Evolutionary conservation across 495 filamentous ascomycete genomes (phyloP), one percentile per base, ranked within the genome.

Genomic region (Tuber brumale): DNA sequence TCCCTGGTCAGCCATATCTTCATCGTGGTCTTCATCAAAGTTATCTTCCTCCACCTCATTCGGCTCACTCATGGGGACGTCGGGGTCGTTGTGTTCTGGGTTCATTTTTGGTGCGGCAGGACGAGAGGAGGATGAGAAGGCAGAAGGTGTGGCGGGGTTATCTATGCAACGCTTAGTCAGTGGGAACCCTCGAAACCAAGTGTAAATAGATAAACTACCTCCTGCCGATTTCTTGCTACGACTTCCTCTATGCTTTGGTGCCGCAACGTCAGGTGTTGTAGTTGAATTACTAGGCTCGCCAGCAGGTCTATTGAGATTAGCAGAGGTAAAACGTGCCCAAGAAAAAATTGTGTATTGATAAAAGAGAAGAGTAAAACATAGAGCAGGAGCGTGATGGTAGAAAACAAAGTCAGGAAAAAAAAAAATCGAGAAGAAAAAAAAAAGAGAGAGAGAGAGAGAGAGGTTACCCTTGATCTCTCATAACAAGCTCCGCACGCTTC

Each of bases 391-490:
- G 23, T 12, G 23, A 57, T n/a, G 7, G 23, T 1, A 3, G 57
- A 35, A 31, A 35, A 31, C n/a, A 72, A 75, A 74, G 21, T 39
- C 35, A 70, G 14, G 27, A 57, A 45, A 44, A 35, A 41, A 8
- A 71, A 18, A 27, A 39, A 39, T n/a, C n/a, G n/a, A 70, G 14
- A 19, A 57, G 41, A 44, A 35, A 41, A 8, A 71, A 18, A 27
- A 39, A 39, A 69, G 1, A 39, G 5, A 39, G 5, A 76, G 51
- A 27, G 80, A 82, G 81, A 75, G 81, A 83, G 70, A 84, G 79
- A 75, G 85, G 89, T 74, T 86, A 95, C 93, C 89, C 90, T 83
- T 92, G 89, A 86, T 91, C 92, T 85, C 94, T 94, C 18, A 46
- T 79, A 70, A 76, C 77, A 73, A 80, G 78, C 72, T 35, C 44